A percentile compares a stretch with the other conserved stretches of the same genome.
Evolutionary conservation across 1,284 basidiomycete species (phyloP).

Genomic region (Leccinum angustisporum): DNA sequence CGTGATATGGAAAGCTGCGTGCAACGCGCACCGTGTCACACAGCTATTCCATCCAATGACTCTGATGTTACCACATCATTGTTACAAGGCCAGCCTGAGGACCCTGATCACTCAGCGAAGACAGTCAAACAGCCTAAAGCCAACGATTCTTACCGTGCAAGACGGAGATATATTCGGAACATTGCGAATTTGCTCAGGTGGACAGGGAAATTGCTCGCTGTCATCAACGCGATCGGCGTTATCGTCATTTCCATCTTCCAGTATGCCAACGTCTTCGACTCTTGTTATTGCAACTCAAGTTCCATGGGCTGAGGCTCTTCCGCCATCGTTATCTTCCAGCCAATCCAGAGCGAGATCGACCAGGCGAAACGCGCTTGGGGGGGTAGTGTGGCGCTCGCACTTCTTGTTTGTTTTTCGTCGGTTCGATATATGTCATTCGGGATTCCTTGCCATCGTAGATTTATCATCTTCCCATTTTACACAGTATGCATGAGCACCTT

Average conservation of each 20-base stretch:
- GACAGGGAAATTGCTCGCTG: constrained; percentile 25
- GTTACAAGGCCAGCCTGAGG: too few species aligned
- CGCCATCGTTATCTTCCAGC: constrained; percentile 1
- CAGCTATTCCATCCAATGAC: too few species aligned
- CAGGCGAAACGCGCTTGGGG: constrained; percentile 15
- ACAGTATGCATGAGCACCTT: too few species aligned
- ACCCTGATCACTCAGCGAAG: too few species aligned
- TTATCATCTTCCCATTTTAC: background rate
- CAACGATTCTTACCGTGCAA: too few species aligned
- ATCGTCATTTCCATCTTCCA: constrained; percentile 22
- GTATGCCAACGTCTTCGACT: constrained; percentile 20
- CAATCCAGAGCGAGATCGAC: constrained; percentile 3
- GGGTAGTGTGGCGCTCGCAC: constrained; percentile 13
- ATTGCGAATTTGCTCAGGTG: constrained; percentile 22
- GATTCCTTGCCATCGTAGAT: constrained; percentile 15
- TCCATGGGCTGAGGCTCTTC: background rate
- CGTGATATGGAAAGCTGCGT: too few species aligned
- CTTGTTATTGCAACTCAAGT: constrained; percentile 27
- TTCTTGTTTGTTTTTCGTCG: constrained; percentile 16
- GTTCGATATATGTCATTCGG: constrained; percentile 20
- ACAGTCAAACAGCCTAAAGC: too few species aligned
- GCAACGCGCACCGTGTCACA: too few species aligned
- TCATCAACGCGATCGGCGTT: constrained; percentile 25
- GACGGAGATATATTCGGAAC: background rate
- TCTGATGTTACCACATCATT: too few species aligned